These are phyloP conservation scores for Tolypocladium nubicola DNA, from an alignment of 2,329 filamentous ascomycete species.

Conservation along the genomic window DNA sequence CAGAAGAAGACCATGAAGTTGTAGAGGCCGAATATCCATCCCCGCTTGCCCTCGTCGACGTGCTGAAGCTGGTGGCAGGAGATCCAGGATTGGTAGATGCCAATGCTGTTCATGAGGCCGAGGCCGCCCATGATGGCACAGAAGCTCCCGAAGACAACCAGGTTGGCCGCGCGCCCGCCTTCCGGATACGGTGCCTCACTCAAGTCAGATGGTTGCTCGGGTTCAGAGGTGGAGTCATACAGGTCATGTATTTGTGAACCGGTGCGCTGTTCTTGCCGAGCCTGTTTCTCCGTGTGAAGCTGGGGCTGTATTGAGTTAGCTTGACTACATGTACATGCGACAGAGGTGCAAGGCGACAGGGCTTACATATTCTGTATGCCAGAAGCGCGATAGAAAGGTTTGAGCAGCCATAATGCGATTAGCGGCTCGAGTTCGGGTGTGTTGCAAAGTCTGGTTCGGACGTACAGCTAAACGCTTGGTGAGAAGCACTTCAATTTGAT, in stretches of 20 bases:
- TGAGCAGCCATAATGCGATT: no score
- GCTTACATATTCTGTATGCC: no score
- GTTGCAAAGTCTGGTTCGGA: no score
- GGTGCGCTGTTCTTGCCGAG: background rate
- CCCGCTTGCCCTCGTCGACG: conserved; percentile 46
- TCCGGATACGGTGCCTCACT: conserved; percentile 44
- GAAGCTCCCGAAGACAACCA: conserved; percentile 57
- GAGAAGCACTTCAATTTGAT: no score
- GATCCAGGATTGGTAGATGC: conserved; percentile 56
- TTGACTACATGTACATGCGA: no score
- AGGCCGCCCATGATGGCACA: conserved; percentile 49
- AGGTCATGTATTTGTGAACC: background rate
- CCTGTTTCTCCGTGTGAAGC: no score
- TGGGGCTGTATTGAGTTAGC: no score
- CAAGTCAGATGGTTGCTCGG: background rate
- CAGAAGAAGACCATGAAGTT: conserved; percentile 59
- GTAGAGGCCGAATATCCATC: conserved; percentile 63
- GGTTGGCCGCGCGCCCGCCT: conserved; percentile 53
- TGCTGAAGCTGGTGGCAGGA: conserved; percentile 46
- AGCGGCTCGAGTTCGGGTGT: no score
- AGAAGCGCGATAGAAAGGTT: no score
- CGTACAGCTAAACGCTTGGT: no score
- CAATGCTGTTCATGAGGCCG: conserved; percentile 53
- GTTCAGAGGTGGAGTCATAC: background rate
- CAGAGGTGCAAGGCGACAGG: no score